These are phyloP conservation scores for Fraxinus velutina DNA, from an alignment of 305 asterid genomes.

Conservation along the genomic window DNA sequence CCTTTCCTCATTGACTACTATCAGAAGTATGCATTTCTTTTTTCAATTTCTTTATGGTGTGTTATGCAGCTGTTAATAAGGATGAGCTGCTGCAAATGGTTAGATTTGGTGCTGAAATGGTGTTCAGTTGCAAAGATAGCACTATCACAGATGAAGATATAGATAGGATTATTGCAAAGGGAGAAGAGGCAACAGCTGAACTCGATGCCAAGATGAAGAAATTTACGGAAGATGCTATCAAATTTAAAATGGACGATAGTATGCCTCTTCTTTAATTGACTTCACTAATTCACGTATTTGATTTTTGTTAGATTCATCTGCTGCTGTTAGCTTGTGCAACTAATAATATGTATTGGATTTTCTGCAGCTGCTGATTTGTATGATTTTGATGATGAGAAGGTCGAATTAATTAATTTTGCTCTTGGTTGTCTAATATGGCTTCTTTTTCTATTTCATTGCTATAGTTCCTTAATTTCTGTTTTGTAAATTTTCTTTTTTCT, in stretches of 20 bases:
- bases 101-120: slow-evolving; percentile 99
- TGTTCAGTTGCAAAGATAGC: slow-evolving; percentile 97
- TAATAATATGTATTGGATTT: slow-evolving; percentile 31
- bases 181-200: slow-evolving; percentile 98
- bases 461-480: slow-evolving; percentile 10
- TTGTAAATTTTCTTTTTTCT: slow-evolving; percentile 17
- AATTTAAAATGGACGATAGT: slow-evolving; percentile 96
- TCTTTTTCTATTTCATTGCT: slow-evolving; percentile 4
- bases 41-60: slow-evolving; percentile 14
- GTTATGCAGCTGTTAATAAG: slow-evolving; percentile 82
- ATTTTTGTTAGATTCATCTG: slow-evolving; percentile 14
- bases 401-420: slow-evolving; percentile 19
- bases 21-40: neutral
- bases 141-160: slow-evolving; percentile 98
- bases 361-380: slow-evolving; percentile 93
- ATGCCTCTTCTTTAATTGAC: slow-evolving; percentile 29
- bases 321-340: slow-evolving; percentile 13
- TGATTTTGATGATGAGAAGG: slow-evolving; percentile 97
- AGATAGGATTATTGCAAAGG: slow-evolving; percentile 95
- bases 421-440: neutral
- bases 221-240: slow-evolving; percentile 98
- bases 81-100: slow-evolving; percentile 98
- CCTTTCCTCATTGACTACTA: neutral
- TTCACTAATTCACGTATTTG: neutral
- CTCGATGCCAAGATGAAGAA: slow-evolving; percentile 99